Percentiles rank a stretch among this genome's conserved stretches.
Conservation (phyloP, 805 yeast genomes). For the Wickerhamiella cacticola region DNA sequence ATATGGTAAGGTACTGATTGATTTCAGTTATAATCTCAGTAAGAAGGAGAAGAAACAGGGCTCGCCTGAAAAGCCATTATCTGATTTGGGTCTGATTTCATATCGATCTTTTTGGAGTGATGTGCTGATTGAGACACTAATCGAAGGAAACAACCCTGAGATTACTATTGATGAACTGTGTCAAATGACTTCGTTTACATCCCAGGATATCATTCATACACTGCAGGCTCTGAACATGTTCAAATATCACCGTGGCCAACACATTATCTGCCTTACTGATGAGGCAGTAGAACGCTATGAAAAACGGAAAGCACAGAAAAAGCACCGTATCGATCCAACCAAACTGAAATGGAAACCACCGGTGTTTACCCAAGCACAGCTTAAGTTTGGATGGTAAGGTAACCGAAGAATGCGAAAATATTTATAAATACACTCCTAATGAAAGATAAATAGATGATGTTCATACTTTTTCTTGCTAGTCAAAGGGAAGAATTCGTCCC, state of each 20-base stretch:
- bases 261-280: slow-evolving; percentile 74
- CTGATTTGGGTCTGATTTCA: slow-evolving; percentile 85
- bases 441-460: slow-evolving; percentile 21
- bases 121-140: slow-evolving; percentile 59
- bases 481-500: slow-evolving; percentile 22
- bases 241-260: slow-evolving; percentile 90
- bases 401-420: background rate
- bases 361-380: slow-evolving; percentile 81
- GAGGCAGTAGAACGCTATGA: slow-evolving; percentile 69
- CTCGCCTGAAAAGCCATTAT: slow-evolving; percentile 93
- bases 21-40: slow-evolving; percentile 84
- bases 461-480: slow-evolving; percentile 16
- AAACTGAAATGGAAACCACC: slow-evolving; percentile 90
- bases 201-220: slow-evolving; percentile 89
- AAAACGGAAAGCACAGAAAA: slow-evolving; percentile 52
- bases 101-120: slow-evolving; percentile 97
- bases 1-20: slow-evolving; percentile 80
- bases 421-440: slow-evolving; percentile 13
- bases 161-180: slow-evolving; percentile 87
- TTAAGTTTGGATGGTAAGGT: slow-evolving; percentile 81
- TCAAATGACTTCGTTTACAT: slow-evolving; percentile 80
- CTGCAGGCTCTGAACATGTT: slow-evolving; percentile 82
- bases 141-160: slow-evolving; percentile 45
- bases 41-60: slow-evolving; percentile 84
- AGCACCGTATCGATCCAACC: slow-evolving; percentile 61